Conservation (phyloP, 371 early-diverging fungal species). For the Fennellomyces sp. region DNA sequence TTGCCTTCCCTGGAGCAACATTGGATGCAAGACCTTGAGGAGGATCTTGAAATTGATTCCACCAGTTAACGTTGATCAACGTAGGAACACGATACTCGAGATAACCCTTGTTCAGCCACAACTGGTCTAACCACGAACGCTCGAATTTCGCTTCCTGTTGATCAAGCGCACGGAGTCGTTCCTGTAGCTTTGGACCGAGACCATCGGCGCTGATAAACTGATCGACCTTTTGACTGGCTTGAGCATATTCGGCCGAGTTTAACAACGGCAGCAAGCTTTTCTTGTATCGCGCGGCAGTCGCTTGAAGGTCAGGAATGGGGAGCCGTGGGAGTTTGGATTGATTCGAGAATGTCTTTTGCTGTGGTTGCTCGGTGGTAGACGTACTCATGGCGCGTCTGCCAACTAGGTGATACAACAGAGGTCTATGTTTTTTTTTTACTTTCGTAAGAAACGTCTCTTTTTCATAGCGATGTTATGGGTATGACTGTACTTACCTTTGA, state of each 20-base stretch:
- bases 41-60: slow-evolving; percentile 70
- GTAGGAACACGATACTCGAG: slow-evolving; percentile 85
- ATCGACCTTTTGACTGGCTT: slow-evolving; percentile 57
- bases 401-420: not conserved
- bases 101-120: slow-evolving; percentile 90
- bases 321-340: slow-evolving; percentile 77
- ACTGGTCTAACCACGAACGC: slow-evolving; percentile 85
- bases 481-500: not conserved
- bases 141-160: slow-evolving; percentile 41
- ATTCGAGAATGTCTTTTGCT: slow-evolving; percentile 70
- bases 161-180: slow-evolving; percentile 68
- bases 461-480: too few relatives aligned
- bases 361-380: not conserved
- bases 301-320: slow-evolving; percentile 79
- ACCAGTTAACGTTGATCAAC: slow-evolving; percentile 91
- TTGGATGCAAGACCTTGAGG: slow-evolving; percentile 45
- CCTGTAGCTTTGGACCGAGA: slow-evolving; percentile 75
- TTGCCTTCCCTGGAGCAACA: slow-evolving; percentile 56
- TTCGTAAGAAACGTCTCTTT: too few relatives aligned
- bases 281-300: slow-evolving; percentile 77
- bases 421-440: not conserved
- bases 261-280: slow-evolving; percentile 67
- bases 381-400: not conserved
- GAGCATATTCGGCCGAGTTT: slow-evolving; percentile 49
- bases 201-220: slow-evolving; percentile 59